Evolutionary conservation across 208 protist genomes (phyloP).

Genomic region (Leishmania aethiopica): DNA sequence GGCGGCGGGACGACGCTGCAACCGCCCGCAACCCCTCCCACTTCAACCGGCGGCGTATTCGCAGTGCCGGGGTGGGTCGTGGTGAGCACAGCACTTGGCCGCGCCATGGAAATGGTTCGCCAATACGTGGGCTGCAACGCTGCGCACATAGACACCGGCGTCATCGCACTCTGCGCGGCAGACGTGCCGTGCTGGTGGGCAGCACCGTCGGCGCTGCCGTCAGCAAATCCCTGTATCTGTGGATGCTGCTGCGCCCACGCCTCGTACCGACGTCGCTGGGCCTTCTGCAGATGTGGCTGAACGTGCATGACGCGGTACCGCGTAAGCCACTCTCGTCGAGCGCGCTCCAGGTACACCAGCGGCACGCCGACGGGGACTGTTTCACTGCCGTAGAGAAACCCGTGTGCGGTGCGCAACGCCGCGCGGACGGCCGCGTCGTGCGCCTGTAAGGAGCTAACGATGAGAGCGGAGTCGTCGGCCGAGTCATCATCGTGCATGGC

Average conservation of each 20-base stretch:
- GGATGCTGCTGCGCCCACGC: constrained; percentile 3
- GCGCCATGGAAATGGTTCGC: not conserved
- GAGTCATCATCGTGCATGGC: not conserved
- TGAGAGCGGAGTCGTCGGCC: not conserved
- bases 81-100: not conserved
- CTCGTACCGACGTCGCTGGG: constrained; percentile 37
- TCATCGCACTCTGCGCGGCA: not conserved
- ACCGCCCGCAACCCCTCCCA: not conserved
- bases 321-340: constrained; percentile 36
- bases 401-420: constrained; percentile 29
- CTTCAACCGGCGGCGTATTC: not conserved
- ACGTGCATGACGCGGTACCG: constrained; percentile 37
- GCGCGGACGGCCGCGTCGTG: constrained; percentile 27
- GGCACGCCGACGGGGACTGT: constrained; percentile 44
- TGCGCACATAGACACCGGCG: constrained; percentile 4
- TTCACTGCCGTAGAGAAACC: constrained; percentile 49
- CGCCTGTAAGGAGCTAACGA: constrained; percentile 6
- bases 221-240: not conserved
- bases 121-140: constrained; percentile 24
- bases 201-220: not conserved
- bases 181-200: not conserved
- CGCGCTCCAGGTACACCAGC: constrained; percentile 36
- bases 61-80: not conserved
- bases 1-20: not conserved
- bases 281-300: constrained; percentile 23